Conservation (phyloP, 495 filamentous ascomycete species). For the Poronia punctata region DNA sequence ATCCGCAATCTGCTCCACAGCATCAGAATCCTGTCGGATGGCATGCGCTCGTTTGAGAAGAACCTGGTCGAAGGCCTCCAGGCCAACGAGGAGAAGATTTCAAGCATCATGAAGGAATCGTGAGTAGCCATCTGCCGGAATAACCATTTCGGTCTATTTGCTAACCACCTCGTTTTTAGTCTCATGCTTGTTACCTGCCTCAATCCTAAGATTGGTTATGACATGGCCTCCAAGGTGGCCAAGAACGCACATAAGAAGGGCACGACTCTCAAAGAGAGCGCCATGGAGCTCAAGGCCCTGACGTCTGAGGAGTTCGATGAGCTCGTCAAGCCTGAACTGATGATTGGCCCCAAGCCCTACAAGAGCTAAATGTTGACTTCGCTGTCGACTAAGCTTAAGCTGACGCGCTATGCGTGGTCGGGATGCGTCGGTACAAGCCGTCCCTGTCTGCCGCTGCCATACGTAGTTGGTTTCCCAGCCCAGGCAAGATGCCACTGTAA, state of each 20-base stretch:
- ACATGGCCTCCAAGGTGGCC: conserved; percentile 95
- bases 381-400: too few relatives aligned
- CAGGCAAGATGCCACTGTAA: too few relatives aligned
- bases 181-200: conserved; percentile 98
- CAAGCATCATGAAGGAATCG: conserved; percentile 78
- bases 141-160: background rate
- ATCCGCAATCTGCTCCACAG: conserved; percentile 94
- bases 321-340: conserved; percentile 90
- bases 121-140: conserved; percentile 28
- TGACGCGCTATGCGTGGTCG: too few relatives aligned
- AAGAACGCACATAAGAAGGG: conserved; percentile 99
- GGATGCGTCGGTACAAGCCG: too few relatives aligned
- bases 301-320: conserved; percentile 88
- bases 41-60: conserved; percentile 90
- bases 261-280: conserved; percentile 82
- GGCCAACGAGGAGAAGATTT: conserved; percentile 89
- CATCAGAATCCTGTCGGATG: conserved; percentile 75
- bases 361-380: conserved; percentile 33
- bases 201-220: conserved; percentile 98
- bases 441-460: too few relatives aligned
- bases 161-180: too few relatives aligned
- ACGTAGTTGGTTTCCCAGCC: too few relatives aligned
- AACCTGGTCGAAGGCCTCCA: conserved; percentile 83
- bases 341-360: conserved; percentile 73
- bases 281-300: conserved; percentile 87